Evolutionary conservation across 176 grass and related monocot genomes (phyloP).

Genomic region (Aechmea fasciata): DNA sequence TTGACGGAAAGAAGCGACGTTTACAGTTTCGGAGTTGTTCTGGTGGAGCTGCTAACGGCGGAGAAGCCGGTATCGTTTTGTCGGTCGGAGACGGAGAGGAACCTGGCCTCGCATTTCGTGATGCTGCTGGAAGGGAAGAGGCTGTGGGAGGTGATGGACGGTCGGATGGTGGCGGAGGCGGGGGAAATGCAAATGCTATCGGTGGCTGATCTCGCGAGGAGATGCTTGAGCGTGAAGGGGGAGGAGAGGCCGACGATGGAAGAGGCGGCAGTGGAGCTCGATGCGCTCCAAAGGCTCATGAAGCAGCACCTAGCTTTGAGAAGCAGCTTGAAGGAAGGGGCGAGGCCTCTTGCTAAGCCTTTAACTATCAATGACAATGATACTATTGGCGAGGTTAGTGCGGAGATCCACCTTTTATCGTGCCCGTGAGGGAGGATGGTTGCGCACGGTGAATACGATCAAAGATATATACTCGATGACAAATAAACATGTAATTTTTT

Average conservation of each 20-base stretch:
- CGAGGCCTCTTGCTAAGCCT: no score
- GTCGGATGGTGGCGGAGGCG: slow-evolving; percentile 29
- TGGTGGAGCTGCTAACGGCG: slow-evolving; percentile 38
- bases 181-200: slow-evolving; percentile 25
- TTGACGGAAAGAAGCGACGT: slow-evolving; percentile 48
- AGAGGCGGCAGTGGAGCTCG: slow-evolving; percentile 32
- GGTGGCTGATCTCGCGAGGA: slow-evolving; percentile 25
- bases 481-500: no score
- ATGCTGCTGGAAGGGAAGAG: slow-evolving; percentile 22
- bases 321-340: no score
- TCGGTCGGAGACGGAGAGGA: slow-evolving; percentile 31
- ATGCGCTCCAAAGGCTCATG: slow-evolving; percentile 16
- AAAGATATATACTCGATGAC: no score
- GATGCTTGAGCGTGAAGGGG: slow-evolving; percentile 42
- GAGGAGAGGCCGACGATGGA: slow-evolving; percentile 38
- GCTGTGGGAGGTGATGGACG: slow-evolving; percentile 28
- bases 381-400: no score
- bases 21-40: slow-evolving; percentile 53
- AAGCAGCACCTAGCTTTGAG: not conserved
- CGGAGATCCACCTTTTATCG: no score
- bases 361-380: no score
- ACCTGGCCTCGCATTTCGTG: slow-evolving; percentile 32
- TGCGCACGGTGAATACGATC: no score
- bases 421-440: no score
- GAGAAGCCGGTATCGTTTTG: slow-evolving; percentile 31